These are phyloP conservation scores for Claviceps sp. DNA, from an alignment of 2,329 filamentous ascomycete genomes.

Conservation along the genomic window DNA sequence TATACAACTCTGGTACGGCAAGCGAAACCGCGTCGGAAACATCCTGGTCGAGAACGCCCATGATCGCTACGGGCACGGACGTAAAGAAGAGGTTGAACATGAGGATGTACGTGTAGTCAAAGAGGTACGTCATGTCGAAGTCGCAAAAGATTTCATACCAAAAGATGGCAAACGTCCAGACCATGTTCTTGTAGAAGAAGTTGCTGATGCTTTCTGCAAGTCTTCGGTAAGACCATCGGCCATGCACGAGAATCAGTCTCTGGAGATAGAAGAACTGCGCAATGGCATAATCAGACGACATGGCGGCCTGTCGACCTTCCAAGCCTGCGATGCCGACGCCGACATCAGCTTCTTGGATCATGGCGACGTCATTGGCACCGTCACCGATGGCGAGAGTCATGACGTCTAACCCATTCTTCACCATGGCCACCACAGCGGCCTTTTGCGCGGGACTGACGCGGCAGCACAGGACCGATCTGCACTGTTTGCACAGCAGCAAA, in stretches of 20 bases:
- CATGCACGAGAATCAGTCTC: slow-evolving; percentile 75
- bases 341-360: slow-evolving; percentile 97
- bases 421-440: slow-evolving; percentile 90
- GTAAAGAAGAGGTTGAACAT: slow-evolving; percentile 96
- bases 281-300: slow-evolving; percentile 94
- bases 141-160: slow-evolving; percentile 96
- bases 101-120: slow-evolving; percentile 95
- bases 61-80: slow-evolving; percentile 83
- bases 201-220: slow-evolving; percentile 90
- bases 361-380: slow-evolving; percentile 90
- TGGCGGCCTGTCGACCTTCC: slow-evolving; percentile 82
- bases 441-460: slow-evolving; percentile 95
- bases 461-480: slow-evolving; percentile 91
- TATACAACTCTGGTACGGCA: slow-evolving; percentile 89
- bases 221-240: slow-evolving; percentile 90
- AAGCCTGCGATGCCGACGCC: slow-evolving; percentile 90
- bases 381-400: slow-evolving; percentile 93
- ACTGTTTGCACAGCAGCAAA: slow-evolving; percentile 88
- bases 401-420: slow-evolving; percentile 87
- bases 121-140: slow-evolving; percentile 93
- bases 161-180: slow-evolving; percentile 93
- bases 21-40: slow-evolving; percentile 88
- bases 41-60: slow-evolving; percentile 95
- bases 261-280: slow-evolving; percentile 86
- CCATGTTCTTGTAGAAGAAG: slow-evolving; percentile 99